Percentiles rank a stretch among this genome's conserved stretches.
phyloP scores from a whole-genome alignment of 2,329 filamentous ascomycete species.

The Aspergillus niger region DNA sequence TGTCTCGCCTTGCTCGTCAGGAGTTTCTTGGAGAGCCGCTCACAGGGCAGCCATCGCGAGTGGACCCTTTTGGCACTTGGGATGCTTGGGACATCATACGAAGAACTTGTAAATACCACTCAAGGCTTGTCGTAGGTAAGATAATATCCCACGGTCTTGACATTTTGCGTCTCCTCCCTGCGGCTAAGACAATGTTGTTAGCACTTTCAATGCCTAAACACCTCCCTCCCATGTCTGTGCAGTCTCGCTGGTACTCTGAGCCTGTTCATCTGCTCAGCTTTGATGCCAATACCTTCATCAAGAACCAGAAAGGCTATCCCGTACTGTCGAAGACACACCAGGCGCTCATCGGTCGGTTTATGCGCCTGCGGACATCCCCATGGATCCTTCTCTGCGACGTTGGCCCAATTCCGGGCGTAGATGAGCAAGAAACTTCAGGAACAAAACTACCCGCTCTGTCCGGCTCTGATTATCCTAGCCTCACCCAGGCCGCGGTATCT shows the following conservation, averaged over 20 bases:
- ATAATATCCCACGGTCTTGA: conserved; percentile 16
- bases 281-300: conserved; percentile 55
- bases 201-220: conserved; percentile 61
- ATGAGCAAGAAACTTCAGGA: conserved; percentile 25
- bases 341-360: conserved; percentile 57
- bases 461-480: conserved; percentile 62
- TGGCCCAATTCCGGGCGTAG: conserved; percentile 55
- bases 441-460: conserved; percentile 22
- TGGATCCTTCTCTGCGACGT: conserved; percentile 64
- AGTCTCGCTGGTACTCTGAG: conserved; percentile 66
- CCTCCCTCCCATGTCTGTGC: conserved; percentile 58
- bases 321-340: conserved; percentile 62
- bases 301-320: conserved; percentile 60
- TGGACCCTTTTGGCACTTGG: conserved; percentile 80
- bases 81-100: conserved; percentile 91
- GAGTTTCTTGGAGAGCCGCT: conserved; percentile 39
- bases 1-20: conserved; percentile 46
- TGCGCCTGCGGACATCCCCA: conserved; percentile 59
- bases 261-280: conserved; percentile 60
- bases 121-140: conserved; percentile 82
- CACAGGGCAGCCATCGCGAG: conserved; percentile 46
- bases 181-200: conserved; percentile 34
- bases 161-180: neutral
- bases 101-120: conserved; percentile 80
- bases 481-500: conserved; percentile 64